phyloP scores from a whole-genome alignment of 495 filamentous ascomycete species.

The Hyaloscypha bicolor region DNA sequence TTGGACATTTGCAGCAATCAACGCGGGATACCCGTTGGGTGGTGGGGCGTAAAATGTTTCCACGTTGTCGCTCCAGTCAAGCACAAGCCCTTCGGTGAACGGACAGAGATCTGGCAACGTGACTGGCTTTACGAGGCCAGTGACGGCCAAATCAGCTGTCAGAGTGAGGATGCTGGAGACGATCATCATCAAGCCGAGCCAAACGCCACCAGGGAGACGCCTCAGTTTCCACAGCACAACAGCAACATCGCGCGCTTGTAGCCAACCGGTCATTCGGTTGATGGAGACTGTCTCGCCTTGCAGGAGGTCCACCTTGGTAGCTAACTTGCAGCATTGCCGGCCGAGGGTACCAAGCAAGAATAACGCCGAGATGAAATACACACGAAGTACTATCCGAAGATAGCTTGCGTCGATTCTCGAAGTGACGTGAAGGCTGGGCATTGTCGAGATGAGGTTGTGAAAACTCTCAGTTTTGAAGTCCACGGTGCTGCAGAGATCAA shows the following conservation, averaged over 20 bases:
- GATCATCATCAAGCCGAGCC: slow-evolving; percentile 6
- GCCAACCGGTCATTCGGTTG: slow-evolving; percentile 10
- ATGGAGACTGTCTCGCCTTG: slow-evolving; percentile 1
- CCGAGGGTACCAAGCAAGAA: slow-evolving; percentile 1
- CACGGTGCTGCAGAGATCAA: background rate
- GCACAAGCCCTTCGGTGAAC: slow-evolving; percentile 2
- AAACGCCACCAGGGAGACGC: slow-evolving; percentile 2
- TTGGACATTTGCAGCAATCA: slow-evolving; percentile 2
- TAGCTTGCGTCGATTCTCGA: background rate
- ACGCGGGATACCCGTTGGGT: background rate
- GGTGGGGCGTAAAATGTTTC: background rate
- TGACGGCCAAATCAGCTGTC: slow-evolving; percentile 4
- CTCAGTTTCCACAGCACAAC: background rate
- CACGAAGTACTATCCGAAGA: background rate
- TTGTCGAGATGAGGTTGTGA: background rate
- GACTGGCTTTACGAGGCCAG: background rate
- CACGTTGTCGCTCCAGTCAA: background rate
- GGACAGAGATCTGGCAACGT: background rate
- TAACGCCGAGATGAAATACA: background rate
- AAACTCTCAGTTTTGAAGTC: background rate
- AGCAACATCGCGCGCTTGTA: background rate
- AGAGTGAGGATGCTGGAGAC: background rate
- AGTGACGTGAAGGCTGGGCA: background rate
- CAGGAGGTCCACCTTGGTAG: slow-evolving; percentile 2
- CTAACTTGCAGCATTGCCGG: slow-evolving; percentile 1